Percentiles rank a stretch among this genome's conserved stretches.
Evolutionary conservation across 2,329 filamentous ascomycete genomes (phyloP).

Genomic region (Nothomitra cinnamomea): DNA sequence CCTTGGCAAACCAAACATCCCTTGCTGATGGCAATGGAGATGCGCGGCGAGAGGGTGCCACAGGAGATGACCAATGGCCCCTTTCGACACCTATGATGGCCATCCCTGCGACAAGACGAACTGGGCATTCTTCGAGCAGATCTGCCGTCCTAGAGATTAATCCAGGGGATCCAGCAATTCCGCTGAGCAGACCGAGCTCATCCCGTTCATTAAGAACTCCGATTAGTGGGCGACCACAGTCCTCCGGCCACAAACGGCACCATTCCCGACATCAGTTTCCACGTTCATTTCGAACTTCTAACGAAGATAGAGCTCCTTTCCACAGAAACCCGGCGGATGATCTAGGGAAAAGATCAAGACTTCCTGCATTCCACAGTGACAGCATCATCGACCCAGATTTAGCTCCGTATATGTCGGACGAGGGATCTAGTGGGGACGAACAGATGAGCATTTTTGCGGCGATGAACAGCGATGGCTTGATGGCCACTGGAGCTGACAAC

Average conservation of each 20-base stretch:
- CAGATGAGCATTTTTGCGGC: constrained; percentile 70
- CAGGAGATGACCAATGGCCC: background rate
- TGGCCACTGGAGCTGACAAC: constrained; percentile 48
- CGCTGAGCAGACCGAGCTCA: constrained; percentile 74
- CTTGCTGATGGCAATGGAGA: background rate
- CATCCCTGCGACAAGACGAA: constrained; percentile 45
- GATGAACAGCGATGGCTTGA: constrained; percentile 46
- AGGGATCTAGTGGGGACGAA: constrained; percentile 82
- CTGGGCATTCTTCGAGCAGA: constrained; percentile 59
- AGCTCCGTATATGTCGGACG: constrained; percentile 87
- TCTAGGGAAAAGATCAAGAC: constrained; percentile 42
- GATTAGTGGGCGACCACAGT: constrained; percentile 52
- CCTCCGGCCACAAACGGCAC: constrained; percentile 64
- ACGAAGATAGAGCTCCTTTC: constrained; percentile 77
- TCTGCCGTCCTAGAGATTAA: constrained; percentile 87
- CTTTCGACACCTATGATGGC: constrained; percentile 41
- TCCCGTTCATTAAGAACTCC: constrained; percentile 73
- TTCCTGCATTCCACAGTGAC: constrained; percentile 93
- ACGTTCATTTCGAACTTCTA: constrained; percentile 51
- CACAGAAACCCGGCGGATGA: constrained; percentile 58
- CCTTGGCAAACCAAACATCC: background rate
- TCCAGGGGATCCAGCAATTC: constrained; percentile 38
- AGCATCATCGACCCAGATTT: constrained; percentile 97
- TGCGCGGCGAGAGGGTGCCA: background rate
- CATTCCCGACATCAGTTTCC: constrained; percentile 77